These are phyloP conservation scores for Cryphonectria radicalis DNA, from an alignment of 2,329 filamentous ascomycete genomes.

Conservation along the genomic window DNA sequence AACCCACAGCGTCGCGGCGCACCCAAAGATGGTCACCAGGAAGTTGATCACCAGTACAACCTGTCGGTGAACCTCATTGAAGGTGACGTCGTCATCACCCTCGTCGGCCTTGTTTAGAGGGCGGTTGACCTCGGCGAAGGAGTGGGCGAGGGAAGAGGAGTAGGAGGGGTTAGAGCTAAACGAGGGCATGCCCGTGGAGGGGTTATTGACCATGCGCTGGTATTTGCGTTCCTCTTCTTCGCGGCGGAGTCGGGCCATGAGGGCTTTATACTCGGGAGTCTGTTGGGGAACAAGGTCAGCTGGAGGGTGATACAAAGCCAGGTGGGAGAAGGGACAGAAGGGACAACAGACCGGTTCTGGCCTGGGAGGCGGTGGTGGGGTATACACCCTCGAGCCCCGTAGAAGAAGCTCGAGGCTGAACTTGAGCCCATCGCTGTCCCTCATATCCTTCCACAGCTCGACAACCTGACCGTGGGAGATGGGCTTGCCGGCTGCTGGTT, in stretches of 20 bases:
- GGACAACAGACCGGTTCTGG: conserved; percentile 65
- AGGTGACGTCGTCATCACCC: conserved; percentile 65
- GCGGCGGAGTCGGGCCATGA: conserved; percentile 83
- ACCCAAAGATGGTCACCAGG: conserved; percentile 81
- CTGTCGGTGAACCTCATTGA: conserved; percentile 78
- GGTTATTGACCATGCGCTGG: conserved; percentile 76
- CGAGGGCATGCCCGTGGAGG: conserved; percentile 51
- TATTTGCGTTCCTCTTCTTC: conserved; percentile 85
- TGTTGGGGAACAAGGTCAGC: conserved; percentile 40
- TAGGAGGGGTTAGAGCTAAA: conserved; percentile 53
- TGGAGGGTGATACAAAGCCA: background rate
- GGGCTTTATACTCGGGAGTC: conserved; percentile 80
- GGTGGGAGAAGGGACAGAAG: conserved; percentile 36
- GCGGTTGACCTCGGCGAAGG: conserved; percentile 59
- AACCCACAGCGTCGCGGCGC: conserved; percentile 78
- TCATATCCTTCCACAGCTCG: conserved; percentile 60
- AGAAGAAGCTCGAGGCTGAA: conserved; percentile 72
- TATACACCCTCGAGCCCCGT: conserved; percentile 71
- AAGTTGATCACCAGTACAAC: conserved; percentile 88
- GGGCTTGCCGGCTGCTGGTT: conserved; percentile 63
- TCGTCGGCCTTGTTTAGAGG: conserved; percentile 51
- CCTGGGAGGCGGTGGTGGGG: conserved; percentile 80
- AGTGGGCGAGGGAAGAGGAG: conserved; percentile 51
- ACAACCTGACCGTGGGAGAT: conserved; percentile 74
- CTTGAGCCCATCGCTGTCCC: conserved; percentile 34